Conservation (phyloP, 2,329 filamentous ascomycete genomes). For the Colletotrichum neosansevieriae region DNA sequence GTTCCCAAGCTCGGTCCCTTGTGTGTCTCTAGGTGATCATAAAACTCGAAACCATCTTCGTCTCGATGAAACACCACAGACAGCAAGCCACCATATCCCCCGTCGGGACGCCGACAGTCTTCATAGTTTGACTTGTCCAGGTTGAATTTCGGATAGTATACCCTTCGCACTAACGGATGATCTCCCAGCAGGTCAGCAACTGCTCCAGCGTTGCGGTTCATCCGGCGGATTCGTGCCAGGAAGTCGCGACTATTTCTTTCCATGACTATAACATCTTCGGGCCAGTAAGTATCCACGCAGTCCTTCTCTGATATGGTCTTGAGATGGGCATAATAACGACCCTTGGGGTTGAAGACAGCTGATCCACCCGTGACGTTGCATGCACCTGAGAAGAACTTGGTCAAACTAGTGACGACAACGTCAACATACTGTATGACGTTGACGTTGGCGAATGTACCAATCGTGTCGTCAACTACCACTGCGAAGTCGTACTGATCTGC, state of each 20-base stretch:
- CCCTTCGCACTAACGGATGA: slow-evolving; percentile 74
- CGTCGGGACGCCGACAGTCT: slow-evolving; percentile 73
- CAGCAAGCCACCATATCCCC: slow-evolving; percentile 92
- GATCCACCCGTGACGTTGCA: slow-evolving; percentile 98
- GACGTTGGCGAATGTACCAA: slow-evolving; percentile 96
- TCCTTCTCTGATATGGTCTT: slow-evolving; percentile 72
- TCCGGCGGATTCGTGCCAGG: slow-evolving; percentile 80
- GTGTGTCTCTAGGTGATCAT: slow-evolving; percentile 84
- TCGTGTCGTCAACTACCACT: slow-evolving; percentile 93
- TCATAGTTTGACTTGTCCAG: slow-evolving; percentile 81
- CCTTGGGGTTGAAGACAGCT: slow-evolving; percentile 71
- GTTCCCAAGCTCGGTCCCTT: slow-evolving; percentile 97
- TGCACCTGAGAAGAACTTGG: slow-evolving; percentile 97
- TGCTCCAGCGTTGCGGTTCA: slow-evolving; percentile 87
- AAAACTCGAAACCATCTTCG: slow-evolving; percentile 82
- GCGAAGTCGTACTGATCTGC: slow-evolving; percentile 89
- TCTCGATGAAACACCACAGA: slow-evolving; percentile 82
- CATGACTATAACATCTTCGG: slow-evolving; percentile 92
- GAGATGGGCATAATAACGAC: slow-evolving; percentile 77
- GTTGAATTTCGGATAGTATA: slow-evolving; percentile 89
- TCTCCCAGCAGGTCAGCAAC: slow-evolving; percentile 78
- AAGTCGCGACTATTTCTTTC: slow-evolving; percentile 97
- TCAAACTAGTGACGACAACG: slow-evolving; percentile 92
- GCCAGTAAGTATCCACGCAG: slow-evolving; percentile 93
- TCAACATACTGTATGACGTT: slow-evolving; percentile 91